phyloP scores from a whole-genome alignment of 2,329 filamentous ascomycete genomes.

The Ophiostoma quercus region DNA sequence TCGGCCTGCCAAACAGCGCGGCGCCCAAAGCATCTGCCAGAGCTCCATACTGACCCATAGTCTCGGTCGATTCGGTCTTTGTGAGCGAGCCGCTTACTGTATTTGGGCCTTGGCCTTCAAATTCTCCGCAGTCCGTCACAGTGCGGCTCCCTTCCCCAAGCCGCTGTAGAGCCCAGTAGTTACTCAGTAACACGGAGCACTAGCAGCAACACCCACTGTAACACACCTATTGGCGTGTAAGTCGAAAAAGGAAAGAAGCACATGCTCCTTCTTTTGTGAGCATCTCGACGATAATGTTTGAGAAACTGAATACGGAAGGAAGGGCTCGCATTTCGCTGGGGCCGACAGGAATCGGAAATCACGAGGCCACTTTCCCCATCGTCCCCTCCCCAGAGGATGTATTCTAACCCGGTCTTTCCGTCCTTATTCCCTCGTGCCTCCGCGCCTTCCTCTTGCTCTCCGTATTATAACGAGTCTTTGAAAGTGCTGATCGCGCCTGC shows the following conservation, averaged over 20 bases:
- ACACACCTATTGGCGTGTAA: background rate
- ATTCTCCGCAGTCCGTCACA: background rate
- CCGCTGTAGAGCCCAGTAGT: background rate
- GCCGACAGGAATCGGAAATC: background rate
- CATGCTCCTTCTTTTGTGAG: background rate
- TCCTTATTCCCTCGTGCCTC: constrained; percentile 4
- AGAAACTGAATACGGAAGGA: constrained; percentile 3
- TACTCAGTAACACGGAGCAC: too few relatives aligned
- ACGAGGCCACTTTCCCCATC: constrained; percentile 2
- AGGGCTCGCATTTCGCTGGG: background rate
- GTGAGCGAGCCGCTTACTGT: constrained; percentile 8
- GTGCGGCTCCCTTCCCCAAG: background rate
- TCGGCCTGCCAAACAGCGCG: background rate
- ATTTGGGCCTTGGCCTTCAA: background rate
- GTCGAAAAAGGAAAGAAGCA: constrained; percentile 16
- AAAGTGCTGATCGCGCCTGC: constrained; percentile 7
- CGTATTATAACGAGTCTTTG: background rate
- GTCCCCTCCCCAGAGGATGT: background rate
- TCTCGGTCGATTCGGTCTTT: constrained; percentile 6
- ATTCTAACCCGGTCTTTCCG: constrained; percentile 8
- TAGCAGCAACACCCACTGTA: background rate
- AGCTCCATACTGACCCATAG: constrained; percentile 3
- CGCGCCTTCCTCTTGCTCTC: background rate
- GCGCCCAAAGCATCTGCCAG: background rate
- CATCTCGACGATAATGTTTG: constrained; percentile 1